Conservation (phyloP, 1,284 basidiomycete species). For the Tylopilus sp. region DNA sequence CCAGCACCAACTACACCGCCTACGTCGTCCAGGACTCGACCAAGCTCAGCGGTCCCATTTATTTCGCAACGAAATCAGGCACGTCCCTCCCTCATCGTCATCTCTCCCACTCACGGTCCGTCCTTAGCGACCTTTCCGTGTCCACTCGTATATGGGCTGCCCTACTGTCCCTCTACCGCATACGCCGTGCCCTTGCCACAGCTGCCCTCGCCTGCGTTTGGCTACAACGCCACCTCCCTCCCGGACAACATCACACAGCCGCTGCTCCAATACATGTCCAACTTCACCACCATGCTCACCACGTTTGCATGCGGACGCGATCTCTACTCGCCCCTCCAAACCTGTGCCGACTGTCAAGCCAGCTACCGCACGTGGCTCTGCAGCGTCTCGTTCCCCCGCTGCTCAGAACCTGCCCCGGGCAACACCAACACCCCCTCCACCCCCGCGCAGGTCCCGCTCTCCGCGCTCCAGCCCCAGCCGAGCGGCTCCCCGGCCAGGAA, state of each 20-base stretch:
- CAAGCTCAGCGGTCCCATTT: constrained; percentile 61
- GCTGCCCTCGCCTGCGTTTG: constrained; percentile 40
- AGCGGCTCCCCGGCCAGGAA: constrained; percentile 44
- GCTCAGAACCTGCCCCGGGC: constrained; percentile 46
- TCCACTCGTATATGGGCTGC: constrained; percentile 66
- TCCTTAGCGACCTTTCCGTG: constrained; percentile 62
- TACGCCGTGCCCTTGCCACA: constrained; percentile 69
- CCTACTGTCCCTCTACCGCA: constrained; percentile 70
- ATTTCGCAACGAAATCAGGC: constrained; percentile 71
- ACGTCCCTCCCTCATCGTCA: constrained; percentile 20
- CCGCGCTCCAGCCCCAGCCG: constrained; percentile 47
- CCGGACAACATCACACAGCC: constrained; percentile 49
- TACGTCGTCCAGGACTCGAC: constrained; percentile 55
- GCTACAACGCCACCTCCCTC: constrained; percentile 54
- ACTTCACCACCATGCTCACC: constrained; percentile 71
- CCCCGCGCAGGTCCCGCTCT: constrained; percentile 34
- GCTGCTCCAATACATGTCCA: constrained; percentile 60
- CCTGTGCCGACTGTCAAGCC: constrained; percentile 73
- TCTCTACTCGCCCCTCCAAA: constrained; percentile 73
- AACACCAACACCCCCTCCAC: constrained; percentile 21
- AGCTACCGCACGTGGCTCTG: constrained; percentile 83
- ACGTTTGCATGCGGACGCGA: constrained; percentile 81
- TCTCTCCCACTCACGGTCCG: neutral
- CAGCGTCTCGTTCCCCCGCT: constrained; percentile 68
- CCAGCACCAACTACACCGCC: constrained; percentile 70